Conservation (phyloP, 2,329 filamentous ascomycete species). For the Colletotrichum tamarilloi region DNA sequence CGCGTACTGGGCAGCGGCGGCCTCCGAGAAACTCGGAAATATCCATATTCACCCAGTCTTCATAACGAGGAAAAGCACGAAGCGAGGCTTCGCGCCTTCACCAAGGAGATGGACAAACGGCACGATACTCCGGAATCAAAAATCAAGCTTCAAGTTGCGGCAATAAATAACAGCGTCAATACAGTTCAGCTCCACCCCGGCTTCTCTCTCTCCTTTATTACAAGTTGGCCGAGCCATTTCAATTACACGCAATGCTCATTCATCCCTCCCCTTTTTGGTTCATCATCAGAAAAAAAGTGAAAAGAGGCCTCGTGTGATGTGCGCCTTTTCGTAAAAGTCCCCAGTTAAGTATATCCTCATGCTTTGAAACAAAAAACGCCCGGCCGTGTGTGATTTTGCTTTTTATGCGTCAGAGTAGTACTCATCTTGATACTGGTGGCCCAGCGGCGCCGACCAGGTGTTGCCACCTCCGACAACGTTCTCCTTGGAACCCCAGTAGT, state of each 20-base stretch:
- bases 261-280: slow-evolving; percentile 3
- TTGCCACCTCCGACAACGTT: slow-evolving; percentile 56
- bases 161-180: background rate
- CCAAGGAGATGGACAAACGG: background rate
- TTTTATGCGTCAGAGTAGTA: slow-evolving; percentile 65
- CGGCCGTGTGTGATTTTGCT: slow-evolving; percentile 16
- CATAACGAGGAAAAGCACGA: too few relatives aligned
- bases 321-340: slow-evolving; percentile 33
- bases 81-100: background rate
- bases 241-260: slow-evolving; percentile 2
- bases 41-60: too few relatives aligned
- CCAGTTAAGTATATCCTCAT: slow-evolving; percentile 15
- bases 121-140: background rate
- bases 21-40: too few relatives aligned
- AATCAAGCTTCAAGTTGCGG: background rate
- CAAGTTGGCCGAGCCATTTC: slow-evolving; percentile 20
- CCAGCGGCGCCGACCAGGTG: slow-evolving; percentile 55
- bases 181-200: background rate
- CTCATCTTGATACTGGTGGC: slow-evolving; percentile 63
- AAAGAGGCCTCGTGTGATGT: slow-evolving; percentile 12
- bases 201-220: slow-evolving; percentile 26
- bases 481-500: slow-evolving; percentile 66
- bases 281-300: slow-evolving; percentile 13
- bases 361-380: slow-evolving; percentile 28
- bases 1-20: too few relatives aligned